phyloP scores from a whole-genome alignment of 495 filamentous ascomycete genomes.

The Penicillium paxilli region DNA sequence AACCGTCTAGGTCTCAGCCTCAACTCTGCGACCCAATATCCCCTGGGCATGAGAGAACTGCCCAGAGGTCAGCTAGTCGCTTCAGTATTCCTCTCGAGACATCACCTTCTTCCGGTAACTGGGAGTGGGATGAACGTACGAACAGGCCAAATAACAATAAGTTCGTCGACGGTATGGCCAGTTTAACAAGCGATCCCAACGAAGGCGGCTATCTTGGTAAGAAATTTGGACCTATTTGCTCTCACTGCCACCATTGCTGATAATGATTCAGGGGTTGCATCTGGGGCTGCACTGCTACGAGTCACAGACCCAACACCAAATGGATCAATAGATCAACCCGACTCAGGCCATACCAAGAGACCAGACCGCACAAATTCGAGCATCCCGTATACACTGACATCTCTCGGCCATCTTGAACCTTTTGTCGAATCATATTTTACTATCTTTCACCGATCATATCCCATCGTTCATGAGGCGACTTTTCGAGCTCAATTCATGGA shows the following conservation, averaged over 20 bases:
- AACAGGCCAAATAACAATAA: slow-evolving; percentile 1
- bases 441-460: slow-evolving; percentile 19
- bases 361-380: not conserved
- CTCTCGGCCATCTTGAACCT: slow-evolving; percentile 16
- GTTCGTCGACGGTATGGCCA: slow-evolving; percentile 23
- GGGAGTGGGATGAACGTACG: slow-evolving; percentile 19
- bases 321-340: not conserved
- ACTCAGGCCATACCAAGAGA: not conserved
- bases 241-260: not conserved
- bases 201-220: slow-evolving; percentile 17
- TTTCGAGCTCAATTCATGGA: slow-evolving; percentile 25
- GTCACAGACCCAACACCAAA: slow-evolving; percentile 7
- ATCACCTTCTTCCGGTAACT: slow-evolving; percentile 6
- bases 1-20: not conserved
- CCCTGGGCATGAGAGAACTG: not conserved
- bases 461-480: slow-evolving; percentile 22
- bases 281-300: slow-evolving; percentile 15
- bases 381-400: slow-evolving; percentile 5
- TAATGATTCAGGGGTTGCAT: slow-evolving; percentile 11
- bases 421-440: slow-evolving; percentile 21
- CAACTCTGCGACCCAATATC: not conserved
- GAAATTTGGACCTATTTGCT: not conserved
- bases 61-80: not conserved
- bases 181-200: slow-evolving; percentile 16
- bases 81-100: slow-evolving; percentile 8